Evolutionary conservation across 768 basidiomycete species (phyloP).

Genomic region (Leccinum imitatum): DNA sequence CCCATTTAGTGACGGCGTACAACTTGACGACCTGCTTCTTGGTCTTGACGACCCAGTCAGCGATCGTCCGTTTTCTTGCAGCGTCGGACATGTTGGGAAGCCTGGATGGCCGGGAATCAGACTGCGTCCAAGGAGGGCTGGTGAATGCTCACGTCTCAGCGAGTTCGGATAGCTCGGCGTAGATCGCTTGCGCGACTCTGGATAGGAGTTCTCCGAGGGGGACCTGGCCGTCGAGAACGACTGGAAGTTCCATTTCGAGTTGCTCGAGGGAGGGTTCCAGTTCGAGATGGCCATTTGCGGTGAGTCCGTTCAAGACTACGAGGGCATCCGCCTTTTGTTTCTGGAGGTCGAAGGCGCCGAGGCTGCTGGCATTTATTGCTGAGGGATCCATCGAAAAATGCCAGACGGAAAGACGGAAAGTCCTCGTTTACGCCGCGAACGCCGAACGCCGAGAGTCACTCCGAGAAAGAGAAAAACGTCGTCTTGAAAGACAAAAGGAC

Average conservation of each 20-base stretch:
- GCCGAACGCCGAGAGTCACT: conserved; percentile 2
- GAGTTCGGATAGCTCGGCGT: conserved; percentile 78
- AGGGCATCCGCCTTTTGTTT: conserved; percentile 33
- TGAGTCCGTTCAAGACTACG: conserved; percentile 28
- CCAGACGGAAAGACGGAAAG: background rate
- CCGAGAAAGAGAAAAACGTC: background rate
- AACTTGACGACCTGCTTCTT: conserved; percentile 90
- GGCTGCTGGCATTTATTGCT: conserved; percentile 14
- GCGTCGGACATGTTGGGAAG: conserved; percentile 83
- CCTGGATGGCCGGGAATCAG: conserved; percentile 32
- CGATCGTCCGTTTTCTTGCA: conserved; percentile 76
- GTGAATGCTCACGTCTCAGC: conserved; percentile 72
- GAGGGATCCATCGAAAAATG: conserved; percentile 16
- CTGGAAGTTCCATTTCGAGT: conserved; percentile 72
- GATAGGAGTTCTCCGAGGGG: conserved; percentile 72
- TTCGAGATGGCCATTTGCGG: conserved; percentile 36
- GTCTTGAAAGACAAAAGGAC: conserved; percentile 17
- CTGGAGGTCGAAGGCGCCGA: conserved; percentile 24
- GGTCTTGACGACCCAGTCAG: conserved; percentile 87
- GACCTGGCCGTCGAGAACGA: conserved; percentile 72
- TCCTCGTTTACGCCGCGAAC: conserved; percentile 6
- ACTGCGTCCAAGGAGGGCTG: background rate
- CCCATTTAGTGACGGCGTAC: conserved; percentile 86
- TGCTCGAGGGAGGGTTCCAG: conserved; percentile 48
- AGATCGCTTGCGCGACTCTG: conserved; percentile 74